Base-by-base conservation (phyloP, 495 filamentous ascomycete genomes). In the Daldinia decipiens region DNA sequence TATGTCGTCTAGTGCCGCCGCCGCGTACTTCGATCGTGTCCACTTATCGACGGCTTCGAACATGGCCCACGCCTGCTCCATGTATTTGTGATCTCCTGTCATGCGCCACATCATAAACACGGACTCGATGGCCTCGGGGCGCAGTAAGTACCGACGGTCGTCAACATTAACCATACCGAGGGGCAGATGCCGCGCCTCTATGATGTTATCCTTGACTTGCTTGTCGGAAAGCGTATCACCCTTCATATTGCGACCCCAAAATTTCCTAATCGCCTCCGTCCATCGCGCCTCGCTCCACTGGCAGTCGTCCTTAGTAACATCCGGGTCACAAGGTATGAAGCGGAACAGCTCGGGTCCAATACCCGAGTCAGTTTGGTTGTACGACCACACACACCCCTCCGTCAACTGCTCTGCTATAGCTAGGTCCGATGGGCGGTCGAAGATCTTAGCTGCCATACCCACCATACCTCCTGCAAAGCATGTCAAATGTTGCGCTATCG, bases 381-480 rank as follows among this genome's bases (percentile, higher is more conserved):
- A 97, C 3, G 91, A 88, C 93, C 91, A 97, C n/a, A 95, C 89
- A 74, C 93, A 97, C 45, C 92, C 93, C 62, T 95, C 91, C 0
- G 92, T 92, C 17, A 97, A 81, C 72, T 92, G 89, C 56, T 83
- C 79, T 5, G 90, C 93, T 34, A 93, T 79, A 11, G 90, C 86
- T 53, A 97, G 77, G 73, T 97, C 93, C 3, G 85, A 80, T 4
- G 88, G 83, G 36, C 90, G 86, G 17, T 87, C 82, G 68, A 95
- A 95, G 8, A 92, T 82, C 73, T 88, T 90, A 39, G 91, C 88
- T 36, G 89, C 93, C 58, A 97, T 81, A 17, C 87, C 93, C 34
- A 95, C 87, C 93, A 97, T 96, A 38, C 92, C 93, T 21, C 94
- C 93, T 1, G 87, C 84, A 73, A 96, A 97, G 75, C 93, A 97